Conservation (phyloP, 2,329 filamentous ascomycete genomes). For the Ambrosiella beaveri region DNA sequence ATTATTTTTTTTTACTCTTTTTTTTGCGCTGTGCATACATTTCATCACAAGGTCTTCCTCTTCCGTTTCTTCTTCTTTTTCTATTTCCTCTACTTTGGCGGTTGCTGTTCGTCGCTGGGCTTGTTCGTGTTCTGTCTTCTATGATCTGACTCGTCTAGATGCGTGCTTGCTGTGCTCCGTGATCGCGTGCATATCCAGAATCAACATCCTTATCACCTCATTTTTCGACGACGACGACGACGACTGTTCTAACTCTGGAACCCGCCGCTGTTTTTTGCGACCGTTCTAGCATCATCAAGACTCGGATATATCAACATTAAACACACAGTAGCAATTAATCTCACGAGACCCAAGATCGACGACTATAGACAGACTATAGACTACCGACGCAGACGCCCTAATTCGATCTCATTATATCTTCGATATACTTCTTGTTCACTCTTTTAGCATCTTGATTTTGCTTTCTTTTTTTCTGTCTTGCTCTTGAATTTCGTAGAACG, state of each 20-base stretch:
- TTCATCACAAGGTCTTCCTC: neutral
- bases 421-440: conserved; percentile 6
- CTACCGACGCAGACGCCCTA: neutral
- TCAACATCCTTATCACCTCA: neutral
- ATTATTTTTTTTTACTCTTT: neutral
- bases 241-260: neutral
- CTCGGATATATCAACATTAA: neutral
- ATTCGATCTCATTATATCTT: neutral
- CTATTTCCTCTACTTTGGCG: neutral
- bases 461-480: neutral
- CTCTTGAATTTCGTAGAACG: neutral
- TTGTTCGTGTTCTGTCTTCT: neutral
- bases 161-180: conserved; percentile 1
- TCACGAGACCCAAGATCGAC: neutral
- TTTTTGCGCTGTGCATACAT: neutral
- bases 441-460: conserved; percentile 1
- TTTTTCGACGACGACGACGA: neutral
- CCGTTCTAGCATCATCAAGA: neutral
- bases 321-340: neutral
- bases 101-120: neutral
- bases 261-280: neutral
- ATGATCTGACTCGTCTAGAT: neutral
- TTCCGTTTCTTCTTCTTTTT: conserved; percentile 2
- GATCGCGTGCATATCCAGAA: neutral
- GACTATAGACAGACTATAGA: neutral